Evolutionary conservation across 225 moss, liverwort and hornwort species (phyloP).

Genomic region (Rhytidiadelphus loreus): DNA sequence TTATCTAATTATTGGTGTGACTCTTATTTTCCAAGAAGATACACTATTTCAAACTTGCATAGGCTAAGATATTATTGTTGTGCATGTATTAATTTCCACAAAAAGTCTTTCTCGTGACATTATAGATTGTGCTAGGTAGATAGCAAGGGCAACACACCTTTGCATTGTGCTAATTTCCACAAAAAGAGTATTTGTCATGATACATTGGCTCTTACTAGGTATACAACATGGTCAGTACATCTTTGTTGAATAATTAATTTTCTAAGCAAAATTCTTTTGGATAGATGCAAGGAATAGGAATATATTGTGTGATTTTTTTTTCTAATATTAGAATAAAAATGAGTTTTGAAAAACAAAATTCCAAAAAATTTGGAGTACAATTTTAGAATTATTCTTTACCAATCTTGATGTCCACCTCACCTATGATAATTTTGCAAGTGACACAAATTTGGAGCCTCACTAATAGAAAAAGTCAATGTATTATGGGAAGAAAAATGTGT

Average conservation of each 20-base stretch:
- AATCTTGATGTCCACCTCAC: neutral
- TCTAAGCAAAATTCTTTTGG: neutral
- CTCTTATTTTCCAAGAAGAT: neutral
- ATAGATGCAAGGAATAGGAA: neutral
- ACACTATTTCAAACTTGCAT: neutral
- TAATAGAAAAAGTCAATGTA: neutral
- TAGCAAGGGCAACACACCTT: no score
- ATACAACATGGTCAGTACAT: neutral
- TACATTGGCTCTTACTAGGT: neutral
- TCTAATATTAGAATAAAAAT: neutral
- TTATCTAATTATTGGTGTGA: neutral
- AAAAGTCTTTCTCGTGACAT: neutral
- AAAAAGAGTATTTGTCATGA: neutral
- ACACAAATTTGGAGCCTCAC: neutral
- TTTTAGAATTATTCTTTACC: neutral
- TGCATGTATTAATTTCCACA: neutral
- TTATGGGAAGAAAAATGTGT: neutral
- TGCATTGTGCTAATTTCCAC: neutral
- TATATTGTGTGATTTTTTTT: fast-evolving
- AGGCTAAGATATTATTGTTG: neutral
- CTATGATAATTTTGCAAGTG: neutral
- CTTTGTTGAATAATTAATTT: neutral
- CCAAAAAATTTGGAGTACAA: neutral
- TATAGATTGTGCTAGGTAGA: no score
- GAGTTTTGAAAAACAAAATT: neutral